Conservation (phyloP, 2,329 filamentous ascomycete genomes). For the Trichoderma afroharzianum region DNA sequence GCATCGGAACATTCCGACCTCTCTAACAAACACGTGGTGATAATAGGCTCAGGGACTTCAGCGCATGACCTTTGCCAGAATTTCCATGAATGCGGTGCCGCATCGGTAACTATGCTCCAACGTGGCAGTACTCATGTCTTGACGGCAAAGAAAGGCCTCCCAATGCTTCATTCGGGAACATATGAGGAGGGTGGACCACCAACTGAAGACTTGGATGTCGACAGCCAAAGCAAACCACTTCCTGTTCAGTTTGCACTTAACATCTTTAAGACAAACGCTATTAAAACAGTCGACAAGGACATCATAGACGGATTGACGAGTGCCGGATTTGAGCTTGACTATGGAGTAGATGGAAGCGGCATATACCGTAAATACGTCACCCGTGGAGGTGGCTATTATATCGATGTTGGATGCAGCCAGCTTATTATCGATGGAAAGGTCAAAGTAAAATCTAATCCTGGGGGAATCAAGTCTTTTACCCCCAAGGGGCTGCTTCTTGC, state of each 20-base stretch:
- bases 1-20: background rate
- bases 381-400: background rate
- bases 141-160: background rate
- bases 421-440: conserved; percentile 1
- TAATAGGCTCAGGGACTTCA: background rate
- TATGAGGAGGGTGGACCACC: conserved; percentile 4
- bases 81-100: background rate
- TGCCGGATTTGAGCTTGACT: background rate
- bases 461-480: background rate
- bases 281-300: background rate
- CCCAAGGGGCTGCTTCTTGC: background rate
- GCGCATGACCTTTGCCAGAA: conserved; percentile 3
- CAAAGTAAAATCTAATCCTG: background rate
- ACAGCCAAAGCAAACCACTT: background rate
- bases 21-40: background rate
- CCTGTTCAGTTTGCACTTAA: background rate
- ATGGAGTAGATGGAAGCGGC: background rate
- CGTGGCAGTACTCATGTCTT: background rate
- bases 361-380: conserved; percentile 5
- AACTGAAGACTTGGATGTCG: background rate
- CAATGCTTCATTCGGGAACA: background rate
- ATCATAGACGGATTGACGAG: background rate
- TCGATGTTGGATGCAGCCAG: background rate
- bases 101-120: background rate
- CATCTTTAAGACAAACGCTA: background rate